These are phyloP conservation scores for Phoma sp. DNA, from an alignment of 2,329 filamentous ascomycete species.

Conservation along the genomic window DNA sequence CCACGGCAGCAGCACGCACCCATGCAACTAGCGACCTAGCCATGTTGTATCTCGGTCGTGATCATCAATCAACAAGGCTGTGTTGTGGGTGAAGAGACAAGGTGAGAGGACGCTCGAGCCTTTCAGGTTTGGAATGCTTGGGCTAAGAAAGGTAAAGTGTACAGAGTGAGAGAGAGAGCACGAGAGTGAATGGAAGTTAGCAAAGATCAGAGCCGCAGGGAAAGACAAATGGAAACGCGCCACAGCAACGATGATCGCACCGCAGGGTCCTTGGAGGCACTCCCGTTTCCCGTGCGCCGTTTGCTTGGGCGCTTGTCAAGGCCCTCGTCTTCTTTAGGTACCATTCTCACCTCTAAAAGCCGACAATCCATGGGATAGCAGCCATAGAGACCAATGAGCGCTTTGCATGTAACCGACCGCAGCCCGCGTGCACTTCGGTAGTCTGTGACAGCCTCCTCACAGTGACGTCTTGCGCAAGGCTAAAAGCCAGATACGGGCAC, in stretches of 20 bases:
- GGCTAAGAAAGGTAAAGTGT: constrained; percentile 8
- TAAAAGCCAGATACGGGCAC: constrained; percentile 7
- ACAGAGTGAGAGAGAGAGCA: constrained; percentile 6
- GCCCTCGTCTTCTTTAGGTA: background rate
- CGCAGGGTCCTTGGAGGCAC: constrained; percentile 11
- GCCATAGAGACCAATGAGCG: constrained; percentile 9
- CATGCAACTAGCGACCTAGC: constrained; percentile 21
- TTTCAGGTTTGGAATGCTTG: constrained; percentile 14
- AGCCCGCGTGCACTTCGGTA: background rate
- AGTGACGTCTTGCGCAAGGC: constrained; percentile 17
- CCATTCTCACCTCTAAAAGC: constrained; percentile 1
- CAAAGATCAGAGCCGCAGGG: constrained; percentile 12
- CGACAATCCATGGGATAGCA: constrained; percentile 10
- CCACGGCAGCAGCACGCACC: constrained; percentile 28
- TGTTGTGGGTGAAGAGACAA: constrained; percentile 1
- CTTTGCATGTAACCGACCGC: background rate
- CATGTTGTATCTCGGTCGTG: constrained; percentile 18
- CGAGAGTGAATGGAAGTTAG: constrained; percentile 1
- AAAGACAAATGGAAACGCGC: constrained; percentile 12
- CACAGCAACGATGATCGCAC: constrained; percentile 12
- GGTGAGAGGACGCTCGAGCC: constrained; percentile 5
- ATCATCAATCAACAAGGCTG: constrained; percentile 17
- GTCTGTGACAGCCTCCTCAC: background rate
- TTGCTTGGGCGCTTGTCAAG: constrained; percentile 12
- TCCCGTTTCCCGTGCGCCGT: constrained; percentile 14